Evolutionary conservation across 169 alveolate genomes (phyloP).

Genomic region (Cryptosporidium muris): DNA sequence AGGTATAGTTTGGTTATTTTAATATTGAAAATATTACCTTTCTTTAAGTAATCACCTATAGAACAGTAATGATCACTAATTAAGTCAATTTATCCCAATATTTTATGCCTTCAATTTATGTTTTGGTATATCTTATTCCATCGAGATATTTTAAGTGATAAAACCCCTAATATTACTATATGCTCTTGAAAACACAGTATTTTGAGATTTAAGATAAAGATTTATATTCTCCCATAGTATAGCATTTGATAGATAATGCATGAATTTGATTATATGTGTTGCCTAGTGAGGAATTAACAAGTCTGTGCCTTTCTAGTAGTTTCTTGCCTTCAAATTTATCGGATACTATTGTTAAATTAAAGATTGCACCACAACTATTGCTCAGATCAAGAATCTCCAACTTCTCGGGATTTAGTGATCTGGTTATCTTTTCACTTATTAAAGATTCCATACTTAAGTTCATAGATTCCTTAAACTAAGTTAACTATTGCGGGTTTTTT

Average conservation of each 20-base stretch:
- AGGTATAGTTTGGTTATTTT: too few species aligned
- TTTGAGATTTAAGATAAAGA: neutral
- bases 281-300: slow-evolving; percentile 82
- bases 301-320: slow-evolving; percentile 82
- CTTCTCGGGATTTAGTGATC: slow-evolving; percentile 80
- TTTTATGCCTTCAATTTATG: too few species aligned
- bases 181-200: neutral
- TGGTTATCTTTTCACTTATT: slow-evolving; percentile 74
- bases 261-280: slow-evolving; percentile 81
- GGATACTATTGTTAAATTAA: slow-evolving; percentile 82
- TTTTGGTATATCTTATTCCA: too few species aligned
- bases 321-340: slow-evolving; percentile 77
- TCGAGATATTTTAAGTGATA: too few species aligned
- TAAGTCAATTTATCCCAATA: too few species aligned
- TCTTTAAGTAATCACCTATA: too few species aligned
- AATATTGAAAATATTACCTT: too few species aligned
- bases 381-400: slow-evolving; percentile 82
- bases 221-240: slow-evolving; percentile 80
- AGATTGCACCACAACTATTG: slow-evolving; percentile 86
- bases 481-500: too few species aligned
- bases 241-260: slow-evolving; percentile 85
- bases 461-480: too few species aligned
- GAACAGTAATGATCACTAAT: too few species aligned
- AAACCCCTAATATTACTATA: neutral
- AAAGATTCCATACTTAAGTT: too few species aligned